Base-by-base conservation (phyloP, 305 asterid genomes). In the Fraxinus angustifolia region DNA sequence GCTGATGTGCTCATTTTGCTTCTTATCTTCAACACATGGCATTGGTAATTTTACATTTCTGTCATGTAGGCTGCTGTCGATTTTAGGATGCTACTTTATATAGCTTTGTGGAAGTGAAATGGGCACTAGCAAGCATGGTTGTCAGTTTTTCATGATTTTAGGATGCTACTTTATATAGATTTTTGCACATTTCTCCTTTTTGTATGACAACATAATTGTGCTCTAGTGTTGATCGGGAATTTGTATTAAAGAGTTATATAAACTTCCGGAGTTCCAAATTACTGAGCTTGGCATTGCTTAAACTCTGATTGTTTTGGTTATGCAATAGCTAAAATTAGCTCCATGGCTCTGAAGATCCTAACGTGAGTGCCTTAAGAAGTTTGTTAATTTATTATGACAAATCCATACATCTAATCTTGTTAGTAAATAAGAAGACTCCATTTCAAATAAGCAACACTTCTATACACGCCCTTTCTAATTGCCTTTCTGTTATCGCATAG, bases 11-110 rank as follows among this genome's bases (percentile, higher is more conserved):
- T n/a, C n/a, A n/a, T n/a, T n/a, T n/a, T n/a, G n/a, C n/a, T 96
- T 87, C 97, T 96, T 85, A 85, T 96, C 87, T 91, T 94, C 87
- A 96, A 93, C 88, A 94, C 97, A 7, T 98, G 98, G 40, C 98
- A 94, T 86, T 96, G 98, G 98, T 94, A 91, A 87, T 73, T 62
- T 2, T 56, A 79, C 17, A 38, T 14, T 50, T 73, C 78, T 84
- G 53, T 11, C 33, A n/a, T 75, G 23, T 76, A 31, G 80, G 70
- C 2, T 73, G 45, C 26, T 34, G 28, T 48, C 68, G 45, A 38
- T 74, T 19, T 4, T 34, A 50, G 4, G 60, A 40, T 14, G 33
- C 40, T 45, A n/a, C 17, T 7, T 45, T 1, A 28, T 42, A 45
- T 19, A 33, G 79, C 21, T 45, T 28, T 28, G 23, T 26, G 70